A percentile compares a stretch with the other conserved stretches of the same genome.
Evolutionary conservation across 2,329 filamentous ascomycete genomes (phyloP).

Genomic region (Cadophora luteo-olivacea): DNA sequence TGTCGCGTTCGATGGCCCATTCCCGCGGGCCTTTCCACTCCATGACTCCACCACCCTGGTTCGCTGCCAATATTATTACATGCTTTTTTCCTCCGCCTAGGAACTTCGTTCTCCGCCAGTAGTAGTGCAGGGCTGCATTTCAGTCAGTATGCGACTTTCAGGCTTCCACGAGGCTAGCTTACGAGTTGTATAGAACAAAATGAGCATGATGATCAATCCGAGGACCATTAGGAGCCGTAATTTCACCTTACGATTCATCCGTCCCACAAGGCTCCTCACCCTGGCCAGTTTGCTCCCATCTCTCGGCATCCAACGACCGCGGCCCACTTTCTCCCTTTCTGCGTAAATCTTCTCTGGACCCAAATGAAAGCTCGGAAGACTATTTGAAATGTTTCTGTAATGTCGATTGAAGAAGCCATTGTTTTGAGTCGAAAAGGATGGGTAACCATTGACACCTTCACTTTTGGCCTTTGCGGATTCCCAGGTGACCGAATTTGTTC

Average conservation of each 20-base stretch:
- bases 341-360: conserved; percentile 57
- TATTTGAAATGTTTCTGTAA: conserved; percentile 80
- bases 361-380: conserved; percentile 74
- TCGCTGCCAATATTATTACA: conserved; percentile 92
- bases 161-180: conserved; percentile 50
- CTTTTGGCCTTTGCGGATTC: conserved; percentile 81
- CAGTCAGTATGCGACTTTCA: conserved; percentile 27
- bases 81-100: conserved; percentile 88
- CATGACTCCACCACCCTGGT: conserved; percentile 96
- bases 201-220: conserved; percentile 64
- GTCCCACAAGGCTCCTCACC: conserved; percentile 53
- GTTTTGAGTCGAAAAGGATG: conserved; percentile 80
- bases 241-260: conserved; percentile 70
- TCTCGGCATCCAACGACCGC: conserved; percentile 60
- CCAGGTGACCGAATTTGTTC: conserved; percentile 72
- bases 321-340: conserved; percentile 79
- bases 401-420: conserved; percentile 88
- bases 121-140: conserved; percentile 49
- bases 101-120: conserved; percentile 74
- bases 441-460: conserved; percentile 74
- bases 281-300: conserved; percentile 56
- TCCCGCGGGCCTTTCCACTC: conserved; percentile 97
- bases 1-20: conserved; percentile 98
- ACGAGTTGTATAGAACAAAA: conserved; percentile 77
- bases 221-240: conserved; percentile 66